Evolutionary conservation across 345 rosid species (phyloP).

Genomic region (Hirschfeldia incana): DNA sequence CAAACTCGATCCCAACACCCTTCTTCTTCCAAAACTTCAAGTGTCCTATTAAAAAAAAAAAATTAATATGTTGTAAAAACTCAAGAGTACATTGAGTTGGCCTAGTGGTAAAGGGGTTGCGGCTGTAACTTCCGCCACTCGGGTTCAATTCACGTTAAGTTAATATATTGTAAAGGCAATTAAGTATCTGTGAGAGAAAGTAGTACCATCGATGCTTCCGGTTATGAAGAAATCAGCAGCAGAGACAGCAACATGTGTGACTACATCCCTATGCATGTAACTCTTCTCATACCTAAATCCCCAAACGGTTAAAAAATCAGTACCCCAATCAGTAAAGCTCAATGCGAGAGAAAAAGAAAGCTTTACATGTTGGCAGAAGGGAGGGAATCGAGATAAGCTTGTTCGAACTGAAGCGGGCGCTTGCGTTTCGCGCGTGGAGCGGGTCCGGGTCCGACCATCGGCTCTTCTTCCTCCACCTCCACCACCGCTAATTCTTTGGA

Average conservation of each 20-base stretch:
- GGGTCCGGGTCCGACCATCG: constrained; percentile 65
- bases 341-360: constrained; percentile 19
- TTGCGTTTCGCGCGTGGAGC: constrained; percentile 70
- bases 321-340: neutral
- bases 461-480: constrained; percentile 53
- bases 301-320: neutral
- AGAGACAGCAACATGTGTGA: constrained; percentile 91
- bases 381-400: constrained; percentile 81
- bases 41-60: constrained; percentile 48
- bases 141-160: too few relatives aligned
- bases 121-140: too few relatives aligned
- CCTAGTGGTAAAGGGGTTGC: too few relatives aligned
- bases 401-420: constrained; percentile 94
- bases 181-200: neutral
- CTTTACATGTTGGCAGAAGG: constrained; percentile 83
- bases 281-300: constrained; percentile 86
- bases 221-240: constrained; percentile 89
- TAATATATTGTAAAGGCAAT: neutral
- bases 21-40: constrained; percentile 98
- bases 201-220: constrained; percentile 84
- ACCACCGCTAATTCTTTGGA: constrained; percentile 20
- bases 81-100: neutral
- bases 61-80: neutral
- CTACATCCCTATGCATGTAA: constrained; percentile 97
- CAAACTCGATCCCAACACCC: constrained; percentile 83